These are phyloP conservation scores for Corallochytrium limacisporum DNA, from an alignment of 78 protist genomes.

Conservation along the genomic window DNA sequence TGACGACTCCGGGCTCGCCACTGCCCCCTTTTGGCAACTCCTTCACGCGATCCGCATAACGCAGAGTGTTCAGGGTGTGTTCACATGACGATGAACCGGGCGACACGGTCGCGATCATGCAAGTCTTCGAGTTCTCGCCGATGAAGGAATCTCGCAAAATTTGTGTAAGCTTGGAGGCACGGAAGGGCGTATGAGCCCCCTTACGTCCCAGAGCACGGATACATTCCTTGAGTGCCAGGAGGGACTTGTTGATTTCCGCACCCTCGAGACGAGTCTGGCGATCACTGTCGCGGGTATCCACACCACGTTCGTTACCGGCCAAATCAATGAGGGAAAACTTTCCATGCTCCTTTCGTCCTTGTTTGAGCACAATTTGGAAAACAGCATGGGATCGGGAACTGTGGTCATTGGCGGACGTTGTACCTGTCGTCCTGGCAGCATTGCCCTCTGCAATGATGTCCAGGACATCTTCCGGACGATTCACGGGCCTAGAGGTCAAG, in stretches of 20 bases:
- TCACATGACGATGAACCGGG: conserved; percentile 60
- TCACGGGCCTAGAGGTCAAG: conserved; percentile 43
- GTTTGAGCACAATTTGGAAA: conserved; percentile 51
- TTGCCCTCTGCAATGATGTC: conserved; percentile 54
- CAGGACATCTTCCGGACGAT: conserved; percentile 34
- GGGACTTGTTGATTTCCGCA: conserved; percentile 84
- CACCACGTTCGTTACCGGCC: conserved; percentile 81
- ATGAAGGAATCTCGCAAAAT: conserved; percentile 79
- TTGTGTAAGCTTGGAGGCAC: conserved; percentile 74
- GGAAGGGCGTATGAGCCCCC: conserved; percentile 71
- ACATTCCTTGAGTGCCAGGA: conserved; percentile 88
- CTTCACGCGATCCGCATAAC: conserved; percentile 84
- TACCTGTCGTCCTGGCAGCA: conserved; percentile 47
- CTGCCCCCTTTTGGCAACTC: too few species aligned
- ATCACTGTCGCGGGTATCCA: conserved; percentile 65
- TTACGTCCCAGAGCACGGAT: conserved; percentile 72
- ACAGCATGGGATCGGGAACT: conserved; percentile 86
- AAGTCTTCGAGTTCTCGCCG: conserved; percentile 64
- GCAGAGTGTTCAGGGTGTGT: conserved; percentile 83
- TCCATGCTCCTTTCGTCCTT: conserved; percentile 23
- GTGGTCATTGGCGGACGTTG: conserved; percentile 82
- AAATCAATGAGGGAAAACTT: conserved; percentile 77
- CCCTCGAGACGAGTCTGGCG: conserved; percentile 81
- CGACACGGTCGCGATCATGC: conserved; percentile 79
- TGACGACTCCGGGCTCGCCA: too few species aligned